Conservation (phyloP, 495 filamentous ascomycete genomes). For the Halenospora varia region DNA sequence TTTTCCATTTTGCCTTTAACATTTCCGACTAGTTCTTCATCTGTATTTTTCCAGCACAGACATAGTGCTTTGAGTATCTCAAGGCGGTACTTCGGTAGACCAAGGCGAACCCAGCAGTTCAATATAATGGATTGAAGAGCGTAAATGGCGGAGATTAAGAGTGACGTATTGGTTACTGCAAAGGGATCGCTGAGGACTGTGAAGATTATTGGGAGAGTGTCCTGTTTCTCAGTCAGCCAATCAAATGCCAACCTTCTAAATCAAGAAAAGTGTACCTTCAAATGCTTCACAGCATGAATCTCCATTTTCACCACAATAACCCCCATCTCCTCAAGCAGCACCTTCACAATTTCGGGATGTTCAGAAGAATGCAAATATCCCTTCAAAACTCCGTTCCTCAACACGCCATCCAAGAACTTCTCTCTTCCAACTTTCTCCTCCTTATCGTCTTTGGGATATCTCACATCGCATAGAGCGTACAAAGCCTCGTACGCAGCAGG, state of each 20-base stretch:
- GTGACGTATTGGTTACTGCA: too few species aligned
- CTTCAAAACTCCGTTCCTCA: slow-evolving; percentile 53
- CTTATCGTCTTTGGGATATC: slow-evolving; percentile 13
- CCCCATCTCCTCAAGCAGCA: slow-evolving; percentile 55
- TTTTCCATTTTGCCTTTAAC: slow-evolving; percentile 41
- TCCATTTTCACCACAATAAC: slow-evolving; percentile 56
- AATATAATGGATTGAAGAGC: too few species aligned
- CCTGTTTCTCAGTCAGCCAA: too few species aligned
- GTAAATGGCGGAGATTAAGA: too few species aligned
- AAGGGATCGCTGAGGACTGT: too few species aligned
- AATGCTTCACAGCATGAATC: slow-evolving; percentile 68
- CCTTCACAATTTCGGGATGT: slow-evolving; percentile 42
- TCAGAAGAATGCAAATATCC: slow-evolving; percentile 50
- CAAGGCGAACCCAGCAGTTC: too few species aligned
- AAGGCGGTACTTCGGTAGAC: slow-evolving; percentile 49
- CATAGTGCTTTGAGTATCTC: slow-evolving; percentile 63
- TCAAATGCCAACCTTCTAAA: too few species aligned
- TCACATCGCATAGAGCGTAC: slow-evolving; percentile 49
- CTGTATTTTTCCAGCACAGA: slow-evolving; percentile 62
- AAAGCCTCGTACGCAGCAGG: slow-evolving; percentile 63
- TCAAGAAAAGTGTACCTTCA: slow-evolving; percentile 71
- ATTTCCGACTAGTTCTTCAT: slow-evolving; percentile 48
- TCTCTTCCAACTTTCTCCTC: too few species aligned
- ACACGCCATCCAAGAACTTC: slow-evolving; percentile 43
- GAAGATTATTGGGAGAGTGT: too few species aligned